phyloP scores from a whole-genome alignment of 2,329 filamentous ascomycete species.

The Colletotrichum eremochloae region DNA sequence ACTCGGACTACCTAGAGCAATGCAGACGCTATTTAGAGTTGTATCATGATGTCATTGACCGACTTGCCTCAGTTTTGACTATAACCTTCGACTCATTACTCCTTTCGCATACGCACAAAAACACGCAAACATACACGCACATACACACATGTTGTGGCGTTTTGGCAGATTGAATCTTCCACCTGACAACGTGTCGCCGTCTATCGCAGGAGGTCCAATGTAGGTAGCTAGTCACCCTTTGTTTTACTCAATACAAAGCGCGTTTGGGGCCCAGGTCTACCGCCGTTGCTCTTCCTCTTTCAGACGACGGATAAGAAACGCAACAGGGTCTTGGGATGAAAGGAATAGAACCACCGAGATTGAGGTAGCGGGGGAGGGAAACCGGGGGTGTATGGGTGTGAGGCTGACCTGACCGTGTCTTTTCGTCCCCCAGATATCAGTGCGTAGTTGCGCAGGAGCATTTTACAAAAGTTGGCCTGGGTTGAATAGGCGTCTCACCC shows the following conservation, averaged over 20 bases:
- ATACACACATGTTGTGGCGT: background rate
- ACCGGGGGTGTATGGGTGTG: background rate
- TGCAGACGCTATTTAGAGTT: slow-evolving; percentile 3
- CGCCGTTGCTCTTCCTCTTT: too few species aligned
- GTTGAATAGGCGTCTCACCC: background rate
- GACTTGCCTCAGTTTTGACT: background rate
- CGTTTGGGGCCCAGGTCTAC: too few species aligned
- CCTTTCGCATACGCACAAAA: too few species aligned
- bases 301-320: background rate
- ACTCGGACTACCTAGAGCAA: background rate
- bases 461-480: background rate
- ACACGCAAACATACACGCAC: background rate
- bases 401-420: background rate
- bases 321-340: background rate
- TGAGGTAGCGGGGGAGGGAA: background rate
- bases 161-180: background rate
- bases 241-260: background rate
- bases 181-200: background rate
- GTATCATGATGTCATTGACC: slow-evolving; percentile 12
- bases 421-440: background rate
- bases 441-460: background rate
- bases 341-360: background rate
- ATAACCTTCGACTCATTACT: background rate
- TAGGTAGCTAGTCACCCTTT: background rate
- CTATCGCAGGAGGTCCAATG: background rate